Conservation (phyloP, 176 grass and related monocot species). For the Bromus sterilis region DNA sequence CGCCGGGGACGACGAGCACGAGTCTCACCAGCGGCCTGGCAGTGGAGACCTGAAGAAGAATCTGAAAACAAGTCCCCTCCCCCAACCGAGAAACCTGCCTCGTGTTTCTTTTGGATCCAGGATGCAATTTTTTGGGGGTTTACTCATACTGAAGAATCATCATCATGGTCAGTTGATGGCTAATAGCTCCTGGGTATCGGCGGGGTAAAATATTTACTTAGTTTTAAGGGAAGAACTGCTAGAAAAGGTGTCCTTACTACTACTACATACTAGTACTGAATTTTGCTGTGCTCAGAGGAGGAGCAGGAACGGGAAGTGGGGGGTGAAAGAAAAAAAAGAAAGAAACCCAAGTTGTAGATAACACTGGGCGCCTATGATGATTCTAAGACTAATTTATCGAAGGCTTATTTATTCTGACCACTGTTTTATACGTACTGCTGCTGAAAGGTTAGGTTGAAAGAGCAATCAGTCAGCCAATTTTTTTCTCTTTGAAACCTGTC, state of each 20-base stretch:
- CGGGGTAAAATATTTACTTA: not conserved
- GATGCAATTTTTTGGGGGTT: not conserved
- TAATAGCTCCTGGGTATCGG: not conserved
- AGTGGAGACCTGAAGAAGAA: constrained; percentile 61
- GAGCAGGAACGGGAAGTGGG: not conserved
- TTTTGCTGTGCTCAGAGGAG: constrained; percentile 30
- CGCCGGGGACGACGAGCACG: constrained; percentile 53
- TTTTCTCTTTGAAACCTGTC: no score
- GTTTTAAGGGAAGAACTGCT: constrained; percentile 14
- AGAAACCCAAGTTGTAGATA: constrained; percentile 61
- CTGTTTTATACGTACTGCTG: not conserved
- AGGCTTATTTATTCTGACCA: constrained; percentile 23
- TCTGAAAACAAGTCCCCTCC: not conserved
- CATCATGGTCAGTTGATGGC: not conserved
- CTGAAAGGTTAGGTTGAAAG: no score
- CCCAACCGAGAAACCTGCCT: not conserved
- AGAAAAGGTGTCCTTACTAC: not conserved
- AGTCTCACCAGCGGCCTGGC: constrained; percentile 44
- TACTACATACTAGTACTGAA: constrained; percentile 3
- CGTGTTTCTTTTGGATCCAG: not conserved
- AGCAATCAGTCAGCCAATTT: no score
- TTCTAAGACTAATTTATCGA: constrained; percentile 30
- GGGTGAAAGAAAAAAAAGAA: not conserved
- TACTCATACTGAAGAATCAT: not conserved
- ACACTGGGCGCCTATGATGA: not conserved